Base-by-base conservation (phyloP, 169 alveolate genomes). In the Plasmodium gaboni region DNA sequence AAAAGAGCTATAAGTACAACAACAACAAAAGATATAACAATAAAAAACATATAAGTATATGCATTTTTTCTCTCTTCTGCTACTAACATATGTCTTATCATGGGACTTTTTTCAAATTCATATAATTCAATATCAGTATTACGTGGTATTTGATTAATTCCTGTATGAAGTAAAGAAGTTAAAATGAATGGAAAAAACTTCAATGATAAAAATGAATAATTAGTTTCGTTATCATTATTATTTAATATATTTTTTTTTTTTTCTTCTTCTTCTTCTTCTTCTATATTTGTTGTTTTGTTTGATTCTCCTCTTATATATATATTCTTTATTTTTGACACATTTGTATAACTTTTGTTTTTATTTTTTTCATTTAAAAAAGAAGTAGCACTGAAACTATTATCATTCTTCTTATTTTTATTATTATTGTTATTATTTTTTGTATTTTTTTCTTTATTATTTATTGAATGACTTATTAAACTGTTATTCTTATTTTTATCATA, bases 91-190 rank as follows among this genome's bases (percentile, higher is more conserved):
- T 78, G 51, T 64, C 76, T 44, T 5, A 78, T 44, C 12, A 72
- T 63, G 12, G 89, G 89, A 51, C 89, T 78, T 17, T 78, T 64
- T 50, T 78, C 89, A 65, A 65, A 78, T n/a, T 64, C 65, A 42
- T 63, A 78, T 7, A 38, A 15, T 28, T 78, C 78, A 4, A 17
- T 67, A 17, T 38, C 74, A 19, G 13, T 24, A 10, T 55, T 22
- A 8, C 64, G n/a, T 13, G 64, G 64, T 53, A 64, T 50, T 22
- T 65, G 42, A 38, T 22, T 78, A 51, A 1, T 59, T 42, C 64
- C 61, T 55, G 73, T 15, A 17, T 32, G 70, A 8, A 22, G 15
- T 9, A 67, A 69, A 64, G 89, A 28, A 38, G 46, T 10, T 57
- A n/a, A 72, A 2, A 78, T 2, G 46, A 63, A 78, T 50, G 89